Base-by-base conservation (phyloP, 768 basidiomycete species). In the Suillus spraguei region DNA sequence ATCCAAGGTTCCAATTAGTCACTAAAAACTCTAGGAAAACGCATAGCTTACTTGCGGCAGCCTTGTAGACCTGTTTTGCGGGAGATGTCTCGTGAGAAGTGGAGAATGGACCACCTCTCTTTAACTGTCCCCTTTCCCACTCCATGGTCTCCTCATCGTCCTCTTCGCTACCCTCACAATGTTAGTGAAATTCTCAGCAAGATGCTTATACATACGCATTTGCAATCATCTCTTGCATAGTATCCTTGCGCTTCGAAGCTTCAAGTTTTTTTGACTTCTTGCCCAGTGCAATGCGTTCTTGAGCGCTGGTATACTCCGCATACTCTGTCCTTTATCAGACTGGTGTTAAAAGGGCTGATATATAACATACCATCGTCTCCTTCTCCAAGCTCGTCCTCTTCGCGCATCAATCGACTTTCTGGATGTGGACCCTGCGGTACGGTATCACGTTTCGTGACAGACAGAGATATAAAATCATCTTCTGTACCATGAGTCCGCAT, bases 371-470 rank as follows among this genome's bases (percentile, higher is more conserved):
- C 94, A 66, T 95, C 94, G 44, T 95, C 94, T 3, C 88, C 92
- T 71, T 95, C 92, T 13, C 94, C 94, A 2, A 92, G 72, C 66
- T 95, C 92, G 73, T 95, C 94, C 46, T 95, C 94, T 74, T 95
- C 94, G 56, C 94, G 80, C 76, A 91, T 71, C 33, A 95, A 77
- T 10, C 94, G 84, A 71, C 92, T 94, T 67, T 89, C 90, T 8
- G 93, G 94, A 79, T 94, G 92, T 8, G 93, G 93, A 0, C 92
- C 92, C 67, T 84, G 81, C 10, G 82, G 73, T 41, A 78, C 75
- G 41, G 89, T 85, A 22, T 77, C 76, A 53, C 80, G 80, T 64
- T 82, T 86, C 0, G 85, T 79, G 5, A 95, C 83, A 22, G 90
- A 87, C 17, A 95, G 75, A 0, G 94, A 92, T 28, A 95, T 91